Base-by-base conservation (phyloP, 495 filamentous ascomycete genomes). In the Neurospora tetraspora region DNA sequence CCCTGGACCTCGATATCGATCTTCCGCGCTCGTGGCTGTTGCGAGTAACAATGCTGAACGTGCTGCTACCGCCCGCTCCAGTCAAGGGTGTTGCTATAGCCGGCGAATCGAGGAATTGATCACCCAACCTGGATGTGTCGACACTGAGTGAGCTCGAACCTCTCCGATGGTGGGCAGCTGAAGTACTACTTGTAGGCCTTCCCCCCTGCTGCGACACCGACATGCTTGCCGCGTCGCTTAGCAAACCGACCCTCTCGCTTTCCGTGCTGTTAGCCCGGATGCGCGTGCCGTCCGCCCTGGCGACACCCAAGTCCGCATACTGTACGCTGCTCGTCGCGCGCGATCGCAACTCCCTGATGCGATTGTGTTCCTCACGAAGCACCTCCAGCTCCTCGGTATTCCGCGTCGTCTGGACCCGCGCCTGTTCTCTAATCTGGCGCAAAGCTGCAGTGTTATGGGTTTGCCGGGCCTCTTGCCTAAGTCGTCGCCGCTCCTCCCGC, bases 241-340 rank as follows among this genome's bases (percentile, higher is more conserved):
- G 84, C 4, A 97, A 85, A 3, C 93, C 93, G 16, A 89, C 82
- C 16, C 88, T 83, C 77, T 97, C 92, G 43, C 91, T 93, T 73
- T 95, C 93, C 31, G 85, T 85, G 68, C 92, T 95, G 75, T 90
- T 91, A 20, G 93, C 93, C 47, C 96, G 89, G 71, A 99, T 81
- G 16, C 96, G 88, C 0, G 92, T 93, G 23, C 96, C 96, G 77
- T 98, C 96, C 74, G 94, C 94, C 68, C 94, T 86, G 10, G 93
- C 94, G 69, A 96, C 88, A 39, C 96, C 96, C 12, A 98, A 80
- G 11, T 93, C 91, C 6, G 89, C 93, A 77, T 99, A 99, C 72
- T 88, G 90, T 16, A 98, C 96, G 72, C 89, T 92, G 65, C 92
- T 92, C 47, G 97, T 89, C 9, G 93, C 87, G 37, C 91, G 86